Base-by-base conservation (phyloP, 495 filamentous ascomycete species). In the Terfezia boudieri region DNA sequence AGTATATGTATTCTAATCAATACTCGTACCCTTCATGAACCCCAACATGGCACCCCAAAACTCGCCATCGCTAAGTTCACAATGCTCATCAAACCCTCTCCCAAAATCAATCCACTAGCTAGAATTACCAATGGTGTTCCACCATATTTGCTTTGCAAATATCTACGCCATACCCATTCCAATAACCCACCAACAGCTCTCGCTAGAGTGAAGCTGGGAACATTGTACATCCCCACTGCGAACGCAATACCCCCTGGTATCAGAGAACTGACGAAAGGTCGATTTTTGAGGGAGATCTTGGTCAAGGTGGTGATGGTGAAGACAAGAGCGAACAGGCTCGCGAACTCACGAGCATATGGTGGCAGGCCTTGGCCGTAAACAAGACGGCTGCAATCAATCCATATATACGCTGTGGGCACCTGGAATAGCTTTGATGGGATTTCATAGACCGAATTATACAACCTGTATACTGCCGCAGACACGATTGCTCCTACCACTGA, bases 361-460 rank as follows among this genome's bases (percentile, higher is more conserved):
- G 90, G 92, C 36, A 98, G 67, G 0, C 90, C 92, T 61, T 93
- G 74, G 12, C 90, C 90, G 0, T 85, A 95, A n/a, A 99, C 86
- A 9, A 99, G 74, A 14, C 90, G 70, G 14, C 92, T 90, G 0
- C 90, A 95, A 65, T 93, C 94, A 50, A 96, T 84, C 90, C 90
- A 99, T 12, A 96, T 86, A 65, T 84, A 93, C 0, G 78, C 89
- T 0, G 92, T 96, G 0, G 90, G 92, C 7, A 93, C 86, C 60
- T 94, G 83, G 68, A 99, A 96, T 56, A 93, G 68, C 12, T 83
- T 78, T 0, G 86, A 84, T 0, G 92, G 89, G 8, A 98, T 76
- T 37, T 80, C 71, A 61, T 98, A 98, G 9, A 94, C 89, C 22
- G 73, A 74, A 10, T 86, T 89, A 62, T 99, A 99, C 50, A 96